A percentile compares a stretch with the other conserved stretches of the same genome.
These are phyloP conservation scores for Backusella parvicylindrica DNA, from an alignment of 192 early-diverging fungal genomes.

Conservation along the genomic window DNA sequence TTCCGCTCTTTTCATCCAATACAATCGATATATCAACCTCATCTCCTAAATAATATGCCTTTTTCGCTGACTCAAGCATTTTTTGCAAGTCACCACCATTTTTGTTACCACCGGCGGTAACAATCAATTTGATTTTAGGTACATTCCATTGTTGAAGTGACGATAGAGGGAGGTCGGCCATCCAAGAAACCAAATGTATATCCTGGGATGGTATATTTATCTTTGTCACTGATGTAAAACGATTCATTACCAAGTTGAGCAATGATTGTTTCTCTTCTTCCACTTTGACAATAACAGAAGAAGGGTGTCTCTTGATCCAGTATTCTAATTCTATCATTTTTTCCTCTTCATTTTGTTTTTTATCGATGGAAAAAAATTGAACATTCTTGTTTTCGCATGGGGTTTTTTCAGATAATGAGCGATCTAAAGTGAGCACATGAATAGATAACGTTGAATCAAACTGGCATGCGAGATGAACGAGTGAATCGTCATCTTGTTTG, in stretches of 20 bases:
- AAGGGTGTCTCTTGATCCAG: neutral
- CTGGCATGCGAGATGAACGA: neutral
- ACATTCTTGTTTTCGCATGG: neutral
- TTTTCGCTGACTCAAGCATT: constrained; percentile 40
- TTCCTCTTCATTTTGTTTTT: neutral
- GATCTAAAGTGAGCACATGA: neutral
- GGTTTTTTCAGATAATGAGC: neutral
- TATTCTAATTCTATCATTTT: neutral
- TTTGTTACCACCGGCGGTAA: constrained; percentile 44
- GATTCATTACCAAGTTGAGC: neutral
- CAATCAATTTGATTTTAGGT: constrained; percentile 41
- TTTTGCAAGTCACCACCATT: constrained; percentile 36
- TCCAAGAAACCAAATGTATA: constrained; percentile 38
- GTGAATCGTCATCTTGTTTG: neutral
- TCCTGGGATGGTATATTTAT: constrained; percentile 41
- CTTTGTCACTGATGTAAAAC: constrained; percentile 6
- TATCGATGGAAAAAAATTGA: neutral
- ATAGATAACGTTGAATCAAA: neutral
- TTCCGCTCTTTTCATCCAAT: constrained; percentile 50
- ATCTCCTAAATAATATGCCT: constrained; percentile 52
- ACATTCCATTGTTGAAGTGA: constrained; percentile 49
- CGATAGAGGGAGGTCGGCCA: constrained; percentile 40
- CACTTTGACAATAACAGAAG: neutral
- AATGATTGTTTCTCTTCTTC: neutral
- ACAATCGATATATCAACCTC: constrained; percentile 44